Conservation (phyloP, 129 eudicot genomes). For the Kitagawia praeruptora region DNA sequence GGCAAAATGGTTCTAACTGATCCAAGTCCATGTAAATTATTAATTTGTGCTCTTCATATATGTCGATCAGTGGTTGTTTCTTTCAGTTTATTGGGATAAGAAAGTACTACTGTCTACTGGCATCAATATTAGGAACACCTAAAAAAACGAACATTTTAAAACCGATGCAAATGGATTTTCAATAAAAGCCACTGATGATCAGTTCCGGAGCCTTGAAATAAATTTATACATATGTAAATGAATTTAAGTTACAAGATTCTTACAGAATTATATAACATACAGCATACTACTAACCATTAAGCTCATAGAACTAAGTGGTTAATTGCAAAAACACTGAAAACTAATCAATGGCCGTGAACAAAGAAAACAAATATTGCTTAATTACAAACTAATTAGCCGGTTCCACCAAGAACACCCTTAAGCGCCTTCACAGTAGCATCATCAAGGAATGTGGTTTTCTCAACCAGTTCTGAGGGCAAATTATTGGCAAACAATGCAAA, state of each 20-base stretch:
- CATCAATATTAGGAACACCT: background rate
- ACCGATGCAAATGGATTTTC: background rate
- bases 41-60: too few relatives aligned
- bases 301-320: background rate
- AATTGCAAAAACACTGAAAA: background rate
- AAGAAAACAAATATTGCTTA: background rate
- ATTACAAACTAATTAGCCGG: constrained; percentile 21
- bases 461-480: constrained; percentile 44
- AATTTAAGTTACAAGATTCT: background rate
- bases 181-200: background rate
- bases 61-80: background rate
- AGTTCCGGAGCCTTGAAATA: background rate
- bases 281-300: background rate
- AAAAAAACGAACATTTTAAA: background rate
- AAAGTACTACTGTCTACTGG: background rate
- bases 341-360: background rate
- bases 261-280: background rate
- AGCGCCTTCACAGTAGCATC: constrained; percentile 56
- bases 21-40: background rate
- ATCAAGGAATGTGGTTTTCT: constrained; percentile 57
- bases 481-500: constrained; percentile 58
- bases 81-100: background rate
- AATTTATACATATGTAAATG: background rate
- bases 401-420: constrained; percentile 79
- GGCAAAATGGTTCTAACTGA: too few relatives aligned